These are phyloP conservation scores for Alternaria postmessia DNA, from an alignment of 2,329 filamentous ascomycete species.

Conservation along the genomic window DNA sequence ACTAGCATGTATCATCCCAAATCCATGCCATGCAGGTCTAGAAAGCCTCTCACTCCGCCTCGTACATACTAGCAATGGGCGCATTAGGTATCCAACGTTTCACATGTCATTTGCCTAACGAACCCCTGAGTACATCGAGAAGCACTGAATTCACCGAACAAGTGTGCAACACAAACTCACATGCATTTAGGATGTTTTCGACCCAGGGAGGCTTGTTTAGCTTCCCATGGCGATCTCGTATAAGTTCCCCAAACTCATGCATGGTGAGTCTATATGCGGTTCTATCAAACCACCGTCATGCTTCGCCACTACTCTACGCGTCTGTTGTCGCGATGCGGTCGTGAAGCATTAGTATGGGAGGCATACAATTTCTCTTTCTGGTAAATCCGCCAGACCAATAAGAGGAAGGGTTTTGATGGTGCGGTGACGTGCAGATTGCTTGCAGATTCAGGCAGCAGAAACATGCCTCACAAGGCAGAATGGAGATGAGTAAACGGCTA, in stretches of 20 bases:
- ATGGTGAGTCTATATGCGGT: background rate
- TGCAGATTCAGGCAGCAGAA: background rate
- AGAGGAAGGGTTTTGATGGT: background rate
- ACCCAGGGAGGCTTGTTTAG: background rate
- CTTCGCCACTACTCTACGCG: background rate
- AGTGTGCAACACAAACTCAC: background rate
- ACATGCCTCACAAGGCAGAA: constrained; percentile 8
- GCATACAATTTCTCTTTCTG: background rate
- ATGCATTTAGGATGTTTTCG: background rate
- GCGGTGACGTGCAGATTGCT: constrained; percentile 1
- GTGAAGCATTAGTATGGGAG: background rate
- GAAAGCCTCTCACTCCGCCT: constrained; percentile 3
- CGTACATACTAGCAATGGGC: background rate
- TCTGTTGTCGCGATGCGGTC: background rate
- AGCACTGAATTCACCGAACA: constrained; percentile 2
- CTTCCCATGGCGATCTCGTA: background rate
- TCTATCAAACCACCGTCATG: background rate
- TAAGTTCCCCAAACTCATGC: background rate
- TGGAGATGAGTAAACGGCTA: background rate
- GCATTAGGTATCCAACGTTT: background rate
- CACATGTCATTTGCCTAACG: background rate
- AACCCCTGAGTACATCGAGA: constrained; percentile 1
- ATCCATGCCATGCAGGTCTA: background rate
- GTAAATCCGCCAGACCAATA: background rate
- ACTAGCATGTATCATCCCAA: background rate